A percentile compares a stretch with the other conserved stretches of the same genome.
These are phyloP conservation scores for Solanum paucissectum DNA, from an alignment of 257 asterid genomes.

Conservation along the genomic window DNA sequence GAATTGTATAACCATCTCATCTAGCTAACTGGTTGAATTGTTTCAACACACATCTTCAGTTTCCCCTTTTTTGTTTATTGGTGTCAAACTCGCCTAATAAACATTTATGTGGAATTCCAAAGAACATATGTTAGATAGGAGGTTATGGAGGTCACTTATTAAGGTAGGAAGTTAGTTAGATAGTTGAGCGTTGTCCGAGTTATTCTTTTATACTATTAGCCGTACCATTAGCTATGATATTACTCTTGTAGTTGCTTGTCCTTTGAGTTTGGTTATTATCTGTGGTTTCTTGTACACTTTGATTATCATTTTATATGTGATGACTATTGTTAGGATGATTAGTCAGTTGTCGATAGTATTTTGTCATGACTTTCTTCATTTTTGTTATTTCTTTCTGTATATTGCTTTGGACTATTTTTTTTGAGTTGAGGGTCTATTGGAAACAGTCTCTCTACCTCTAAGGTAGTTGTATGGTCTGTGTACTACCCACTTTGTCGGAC, in stretches of 20 bases:
- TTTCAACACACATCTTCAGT: neutral
- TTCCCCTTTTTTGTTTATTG: neutral
- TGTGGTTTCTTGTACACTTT: neutral
- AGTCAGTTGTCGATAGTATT: neutral
- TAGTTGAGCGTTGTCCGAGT: neutral
- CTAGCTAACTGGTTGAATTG: neutral
- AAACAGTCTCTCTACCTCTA: neutral
- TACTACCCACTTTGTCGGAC: neutral
- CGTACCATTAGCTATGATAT: neutral
- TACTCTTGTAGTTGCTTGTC: neutral
- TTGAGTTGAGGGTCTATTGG: neutral
- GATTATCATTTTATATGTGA: neutral
- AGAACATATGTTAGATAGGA: neutral
- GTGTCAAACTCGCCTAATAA: neutral
- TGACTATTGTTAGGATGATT: neutral
- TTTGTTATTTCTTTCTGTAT: neutral
- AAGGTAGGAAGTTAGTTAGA: neutral
- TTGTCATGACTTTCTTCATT: neutral
- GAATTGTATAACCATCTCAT: neutral
- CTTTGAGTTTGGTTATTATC: neutral
- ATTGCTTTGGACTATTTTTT: neutral
- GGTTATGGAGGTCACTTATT: neutral
- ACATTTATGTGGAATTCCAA: neutral
- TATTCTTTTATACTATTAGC: no score
- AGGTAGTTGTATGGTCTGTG: neutral